Conservation (phyloP, 2,329 filamentous ascomycete genomes). For the Trichoderma polysporum region DNA sequence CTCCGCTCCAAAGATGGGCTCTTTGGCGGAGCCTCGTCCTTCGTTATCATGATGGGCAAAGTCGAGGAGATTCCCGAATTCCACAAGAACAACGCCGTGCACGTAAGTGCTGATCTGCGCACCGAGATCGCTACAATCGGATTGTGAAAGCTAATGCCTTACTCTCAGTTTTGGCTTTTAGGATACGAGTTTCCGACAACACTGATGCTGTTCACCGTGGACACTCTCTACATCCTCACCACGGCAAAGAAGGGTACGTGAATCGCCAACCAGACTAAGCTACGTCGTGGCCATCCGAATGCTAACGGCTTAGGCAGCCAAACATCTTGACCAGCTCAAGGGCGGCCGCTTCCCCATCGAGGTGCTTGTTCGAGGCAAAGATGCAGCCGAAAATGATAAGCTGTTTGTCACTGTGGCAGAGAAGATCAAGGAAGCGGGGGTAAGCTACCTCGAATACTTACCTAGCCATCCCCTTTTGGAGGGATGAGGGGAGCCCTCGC, state of each 20-base stretch:
- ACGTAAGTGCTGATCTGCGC: constrained; percentile 58
- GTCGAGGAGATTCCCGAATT: constrained; percentile 84
- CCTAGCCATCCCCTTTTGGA: background rate
- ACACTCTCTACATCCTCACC: constrained; percentile 87
- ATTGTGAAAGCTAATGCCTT: background rate
- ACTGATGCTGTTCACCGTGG: constrained; percentile 85
- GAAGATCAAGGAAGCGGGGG: constrained; percentile 82
- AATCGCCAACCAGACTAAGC: constrained; percentile 32
- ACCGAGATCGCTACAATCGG: background rate
- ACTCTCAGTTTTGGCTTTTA: constrained; percentile 84
- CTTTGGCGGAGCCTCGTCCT: constrained; percentile 83
- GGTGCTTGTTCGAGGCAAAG: constrained; percentile 87
- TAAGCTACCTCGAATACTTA: constrained; percentile 46
- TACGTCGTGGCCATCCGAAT: background rate
- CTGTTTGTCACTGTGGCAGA: constrained; percentile 82
- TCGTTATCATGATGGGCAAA: constrained; percentile 92
- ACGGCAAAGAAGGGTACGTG: constrained; percentile 92
- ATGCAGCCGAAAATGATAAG: constrained; percentile 87
- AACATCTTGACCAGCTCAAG: constrained; percentile 89
- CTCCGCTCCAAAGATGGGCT: constrained; percentile 82
- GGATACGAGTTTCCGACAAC: constrained; percentile 99
- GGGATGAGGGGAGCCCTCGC: background rate
- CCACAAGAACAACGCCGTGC: constrained; percentile 94
- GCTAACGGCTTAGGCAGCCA: constrained; percentile 55
- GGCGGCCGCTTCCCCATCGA: constrained; percentile 91